phyloP scores from a whole-genome alignment of 2,329 filamentous ascomycete genomes.

The Ophiocordyceps unilateralis region DNA sequence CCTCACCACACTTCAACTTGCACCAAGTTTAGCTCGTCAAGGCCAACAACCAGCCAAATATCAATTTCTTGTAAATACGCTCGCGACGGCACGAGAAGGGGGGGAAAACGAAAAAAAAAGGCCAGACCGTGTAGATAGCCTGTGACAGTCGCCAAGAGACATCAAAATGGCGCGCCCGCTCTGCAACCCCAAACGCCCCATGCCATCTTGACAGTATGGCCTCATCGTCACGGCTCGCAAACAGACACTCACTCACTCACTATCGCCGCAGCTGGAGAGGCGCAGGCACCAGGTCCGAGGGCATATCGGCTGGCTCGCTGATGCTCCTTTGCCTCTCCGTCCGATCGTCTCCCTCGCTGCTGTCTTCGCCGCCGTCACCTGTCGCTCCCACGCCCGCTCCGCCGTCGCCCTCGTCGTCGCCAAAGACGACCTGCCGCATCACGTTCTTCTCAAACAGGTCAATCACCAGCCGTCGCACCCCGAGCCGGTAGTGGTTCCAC shows the following conservation, averaged over 20 bases:
- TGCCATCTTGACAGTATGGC: too few species aligned
- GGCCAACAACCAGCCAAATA: too few species aligned
- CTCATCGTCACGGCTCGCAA: too few species aligned
- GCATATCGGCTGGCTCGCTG: slow-evolving; percentile 21
- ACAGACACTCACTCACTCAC: background rate
- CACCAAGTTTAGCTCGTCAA: too few species aligned
- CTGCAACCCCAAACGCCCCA: background rate
- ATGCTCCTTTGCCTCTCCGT: slow-evolving; percentile 42
- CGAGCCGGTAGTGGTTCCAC: slow-evolving; percentile 74
- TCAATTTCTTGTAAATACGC: too few species aligned
- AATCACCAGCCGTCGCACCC: slow-evolving; percentile 75
- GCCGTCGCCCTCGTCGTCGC: slow-evolving; percentile 50
- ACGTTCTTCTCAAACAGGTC: slow-evolving; percentile 90
- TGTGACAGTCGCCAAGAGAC: background rate
- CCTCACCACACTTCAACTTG: too few species aligned
- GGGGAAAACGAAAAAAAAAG: too few species aligned
- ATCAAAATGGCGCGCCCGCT: background rate
- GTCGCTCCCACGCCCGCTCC: slow-evolving; percentile 21
- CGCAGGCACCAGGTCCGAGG: slow-evolving; percentile 15
- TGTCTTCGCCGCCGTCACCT: slow-evolving; percentile 40
- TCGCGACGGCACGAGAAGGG: too few species aligned
- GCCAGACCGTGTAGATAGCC: too few species aligned
- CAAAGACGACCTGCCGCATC: slow-evolving; percentile 67
- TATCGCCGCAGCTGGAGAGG: slow-evolving; percentile 14
- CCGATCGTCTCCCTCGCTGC: slow-evolving; percentile 31